phyloP scores from a whole-genome alignment of 495 filamentous ascomycete species.

The Amniculicola lignicola region DNA sequence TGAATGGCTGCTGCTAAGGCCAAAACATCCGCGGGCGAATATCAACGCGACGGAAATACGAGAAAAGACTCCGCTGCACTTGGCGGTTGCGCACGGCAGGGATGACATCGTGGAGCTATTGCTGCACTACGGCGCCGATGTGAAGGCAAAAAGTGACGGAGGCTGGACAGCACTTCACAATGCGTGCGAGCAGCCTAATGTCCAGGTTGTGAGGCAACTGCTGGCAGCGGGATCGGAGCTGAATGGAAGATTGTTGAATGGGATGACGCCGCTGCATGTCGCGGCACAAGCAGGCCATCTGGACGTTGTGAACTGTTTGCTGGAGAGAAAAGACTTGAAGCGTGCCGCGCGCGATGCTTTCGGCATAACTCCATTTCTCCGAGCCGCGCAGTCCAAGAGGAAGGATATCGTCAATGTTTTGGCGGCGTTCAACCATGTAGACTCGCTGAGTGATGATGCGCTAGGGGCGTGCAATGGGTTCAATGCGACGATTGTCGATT shows the following conservation, averaged over 20 bases:
- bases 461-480: conserved; percentile 58
- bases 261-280: conserved; percentile 35
- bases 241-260: conserved; percentile 42
- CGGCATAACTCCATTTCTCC: conserved; percentile 60
- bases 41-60: conserved; percentile 55
- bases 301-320: conserved; percentile 31
- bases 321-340: conserved; percentile 33
- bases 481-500: conserved; percentile 66
- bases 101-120: conserved; percentile 57
- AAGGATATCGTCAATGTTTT: conserved; percentile 56
- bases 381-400: conserved; percentile 60
- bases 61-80: conserved; percentile 60
- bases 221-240: conserved; percentile 53
- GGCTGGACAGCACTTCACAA: conserved; percentile 66
- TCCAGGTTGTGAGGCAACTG: conserved; percentile 50
- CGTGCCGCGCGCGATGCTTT: conserved; percentile 45
- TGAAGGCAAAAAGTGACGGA: conserved; percentile 57
- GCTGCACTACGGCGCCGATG: conserved; percentile 50
- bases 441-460: conserved; percentile 57
- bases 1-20: conserved; percentile 52
- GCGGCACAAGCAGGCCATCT: conserved; percentile 33
- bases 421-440: conserved; percentile 59
- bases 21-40: conserved; percentile 45
- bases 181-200: conserved; percentile 56
- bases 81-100: conserved; percentile 54